phyloP scores from a whole-genome alignment of 106 monocot genomes.

The Narthecium ossifragum region DNA sequence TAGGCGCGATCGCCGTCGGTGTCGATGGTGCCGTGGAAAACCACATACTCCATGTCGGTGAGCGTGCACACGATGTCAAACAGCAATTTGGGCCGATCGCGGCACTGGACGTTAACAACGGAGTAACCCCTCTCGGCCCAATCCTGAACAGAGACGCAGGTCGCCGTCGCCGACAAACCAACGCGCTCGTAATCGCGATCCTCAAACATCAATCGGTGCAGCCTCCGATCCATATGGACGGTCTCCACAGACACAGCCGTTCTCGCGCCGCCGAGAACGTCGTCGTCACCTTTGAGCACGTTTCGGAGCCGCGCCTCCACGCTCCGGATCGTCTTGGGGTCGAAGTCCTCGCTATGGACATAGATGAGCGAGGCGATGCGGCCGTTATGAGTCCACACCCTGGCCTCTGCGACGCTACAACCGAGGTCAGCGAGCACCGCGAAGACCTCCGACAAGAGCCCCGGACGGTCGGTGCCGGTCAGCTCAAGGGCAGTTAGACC shows the following conservation, averaged over 20 bases:
- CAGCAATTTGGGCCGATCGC: conserved; percentile 77
- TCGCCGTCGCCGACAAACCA: background rate
- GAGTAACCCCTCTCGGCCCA: conserved; percentile 86
- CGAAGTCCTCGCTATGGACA: conserved; percentile 23
- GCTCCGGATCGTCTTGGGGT: conserved; percentile 16
- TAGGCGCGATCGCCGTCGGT: conserved; percentile 57
- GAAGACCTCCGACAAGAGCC: conserved; percentile 57
- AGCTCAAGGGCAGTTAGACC: conserved; percentile 37
- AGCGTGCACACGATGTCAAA: conserved; percentile 91
- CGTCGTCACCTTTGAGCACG: conserved; percentile 36
- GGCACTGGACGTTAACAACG: conserved; percentile 68
- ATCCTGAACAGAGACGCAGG: conserved; percentile 64
- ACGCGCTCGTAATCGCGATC: conserved; percentile 55
- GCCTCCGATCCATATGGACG: conserved; percentile 27
- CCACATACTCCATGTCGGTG: conserved; percentile 87
- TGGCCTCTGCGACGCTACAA: conserved; percentile 38
- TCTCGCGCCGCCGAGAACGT: conserved; percentile 14
- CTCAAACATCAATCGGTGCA: conserved; percentile 42
- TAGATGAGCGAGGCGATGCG: conserved; percentile 40
- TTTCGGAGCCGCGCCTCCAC: conserved; percentile 44
- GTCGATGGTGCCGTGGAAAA: conserved; percentile 80
- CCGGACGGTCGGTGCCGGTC: conserved; percentile 48
- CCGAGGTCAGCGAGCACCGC: conserved; percentile 53
- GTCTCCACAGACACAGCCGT: conserved; percentile 5
- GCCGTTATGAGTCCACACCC: conserved; percentile 57